Percentiles rank a stretch among this genome's conserved stretches.
These are phyloP conservation scores for Limtongozyma cylindracea DNA, from an alignment of 805 yeast genomes.

Conservation along the genomic window DNA sequence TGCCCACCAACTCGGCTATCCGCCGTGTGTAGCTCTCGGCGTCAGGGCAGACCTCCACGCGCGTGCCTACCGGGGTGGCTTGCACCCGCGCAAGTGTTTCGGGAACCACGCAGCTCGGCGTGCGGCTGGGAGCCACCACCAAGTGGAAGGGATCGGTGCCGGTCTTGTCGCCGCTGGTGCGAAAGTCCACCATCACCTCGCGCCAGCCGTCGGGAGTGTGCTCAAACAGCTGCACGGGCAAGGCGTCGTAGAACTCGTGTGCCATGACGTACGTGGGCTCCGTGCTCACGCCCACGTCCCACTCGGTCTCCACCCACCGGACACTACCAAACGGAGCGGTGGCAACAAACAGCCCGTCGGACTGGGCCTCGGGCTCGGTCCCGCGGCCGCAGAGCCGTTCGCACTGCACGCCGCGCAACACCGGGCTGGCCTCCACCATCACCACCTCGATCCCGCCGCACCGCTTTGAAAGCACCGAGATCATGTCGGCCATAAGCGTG, in stretches of 20 bases:
- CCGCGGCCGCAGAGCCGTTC: slow-evolving; percentile 15
- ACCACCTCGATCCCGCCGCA: slow-evolving; percentile 17
- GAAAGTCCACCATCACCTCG: slow-evolving; percentile 27
- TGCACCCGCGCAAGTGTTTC: slow-evolving; percentile 20
- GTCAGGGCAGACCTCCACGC: slow-evolving; percentile 56
- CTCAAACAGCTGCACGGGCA: slow-evolving; percentile 50
- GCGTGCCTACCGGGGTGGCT: slow-evolving; percentile 24
- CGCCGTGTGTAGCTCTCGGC: slow-evolving; percentile 30
- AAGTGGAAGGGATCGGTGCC: slow-evolving; percentile 23
- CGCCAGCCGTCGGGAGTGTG: slow-evolving; percentile 52
- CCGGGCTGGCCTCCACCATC: slow-evolving; percentile 49
- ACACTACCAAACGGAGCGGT: slow-evolving; percentile 9
- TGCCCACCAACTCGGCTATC: slow-evolving; percentile 20
- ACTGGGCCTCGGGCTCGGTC: slow-evolving; percentile 2
- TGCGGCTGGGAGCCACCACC: slow-evolving; percentile 27
- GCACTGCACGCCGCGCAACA: slow-evolving; percentile 31
- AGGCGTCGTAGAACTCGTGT: slow-evolving; percentile 74
- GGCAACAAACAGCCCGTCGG: slow-evolving; percentile 11
- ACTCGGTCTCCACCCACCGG: slow-evolving; percentile 34
- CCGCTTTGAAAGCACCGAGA: slow-evolving; percentile 9
- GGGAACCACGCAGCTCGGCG: slow-evolving; percentile 38
- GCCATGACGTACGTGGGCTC: slow-evolving; percentile 36
- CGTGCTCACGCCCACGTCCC: slow-evolving; percentile 10
- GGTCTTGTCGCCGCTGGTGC: slow-evolving; percentile 1
- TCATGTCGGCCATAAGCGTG: slow-evolving; percentile 43